Conservation (phyloP, 2,329 filamentous ascomycete species). For the Drechslera avenae region DNA sequence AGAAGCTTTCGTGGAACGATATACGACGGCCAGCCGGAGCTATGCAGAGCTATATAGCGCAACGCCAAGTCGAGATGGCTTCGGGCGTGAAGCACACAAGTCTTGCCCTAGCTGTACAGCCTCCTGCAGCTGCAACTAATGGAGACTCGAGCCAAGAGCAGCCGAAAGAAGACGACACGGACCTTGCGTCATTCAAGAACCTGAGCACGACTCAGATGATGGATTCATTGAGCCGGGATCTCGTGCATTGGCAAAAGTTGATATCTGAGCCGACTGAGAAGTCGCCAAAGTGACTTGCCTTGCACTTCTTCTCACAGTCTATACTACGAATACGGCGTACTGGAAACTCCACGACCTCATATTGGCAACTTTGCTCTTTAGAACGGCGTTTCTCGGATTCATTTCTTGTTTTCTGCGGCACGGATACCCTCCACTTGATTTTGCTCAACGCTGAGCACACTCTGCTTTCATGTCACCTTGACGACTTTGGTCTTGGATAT, state of each 20-base stretch:
- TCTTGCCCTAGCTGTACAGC: slow-evolving; percentile 33
- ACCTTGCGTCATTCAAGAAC: slow-evolving; percentile 64
- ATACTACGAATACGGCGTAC: slow-evolving; percentile 8
- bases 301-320: neutral
- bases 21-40: slow-evolving; percentile 83
- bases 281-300: slow-evolving; percentile 12
- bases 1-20: slow-evolving; percentile 78
- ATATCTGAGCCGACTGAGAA: slow-evolving; percentile 39
- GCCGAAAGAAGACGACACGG: slow-evolving; percentile 51
- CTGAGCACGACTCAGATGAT: slow-evolving; percentile 87
- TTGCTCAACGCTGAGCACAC: slow-evolving; percentile 3
- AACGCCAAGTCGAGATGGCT: slow-evolving; percentile 86
- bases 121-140: slow-evolving; percentile 27
- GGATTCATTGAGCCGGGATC: slow-evolving; percentile 78
- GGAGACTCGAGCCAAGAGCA: slow-evolving; percentile 26
- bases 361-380: slow-evolving; percentile 5
- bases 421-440: slow-evolving; percentile 43
- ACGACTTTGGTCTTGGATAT: neutral
- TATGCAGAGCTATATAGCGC: slow-evolving; percentile 87
- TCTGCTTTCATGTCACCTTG: neutral
- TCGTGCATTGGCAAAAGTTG: slow-evolving; percentile 81
- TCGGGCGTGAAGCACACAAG: slow-evolving; percentile 53
- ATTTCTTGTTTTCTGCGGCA: slow-evolving; percentile 19
- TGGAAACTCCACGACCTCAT: neutral
- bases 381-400: slow-evolving; percentile 23